Percentiles rank a stretch among this genome's conserved stretches.
Evolutionary conservation across 2,329 filamentous ascomycete species (phyloP).

Genomic region (Neocucurbitaria cava): DNA sequence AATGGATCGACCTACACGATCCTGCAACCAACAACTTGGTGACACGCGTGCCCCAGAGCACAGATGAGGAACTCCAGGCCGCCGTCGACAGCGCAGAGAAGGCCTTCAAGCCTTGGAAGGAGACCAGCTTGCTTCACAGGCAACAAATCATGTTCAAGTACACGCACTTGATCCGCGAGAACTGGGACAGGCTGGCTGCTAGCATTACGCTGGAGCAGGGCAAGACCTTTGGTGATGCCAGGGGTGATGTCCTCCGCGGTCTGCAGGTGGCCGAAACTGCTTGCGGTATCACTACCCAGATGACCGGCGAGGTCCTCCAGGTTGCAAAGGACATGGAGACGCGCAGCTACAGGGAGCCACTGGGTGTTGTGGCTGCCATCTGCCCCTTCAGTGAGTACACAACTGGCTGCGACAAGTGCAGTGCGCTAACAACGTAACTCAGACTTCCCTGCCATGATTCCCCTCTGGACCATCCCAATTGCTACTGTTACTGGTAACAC

Average conservation of each 20-base stretch:
- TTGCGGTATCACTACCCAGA: constrained; percentile 78
- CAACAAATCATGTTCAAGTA: constrained; percentile 92
- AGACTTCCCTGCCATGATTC: constrained; percentile 94
- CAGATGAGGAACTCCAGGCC: constrained; percentile 75
- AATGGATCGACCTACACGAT: constrained; percentile 82
- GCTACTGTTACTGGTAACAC: constrained; percentile 86
- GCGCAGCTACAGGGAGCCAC: constrained; percentile 78
- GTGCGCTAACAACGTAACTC: constrained; percentile 29
- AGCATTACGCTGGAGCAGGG: constrained; percentile 89
- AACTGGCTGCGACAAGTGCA: background rate
- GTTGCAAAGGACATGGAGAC: constrained; percentile 93
- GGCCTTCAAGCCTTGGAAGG: constrained; percentile 77
- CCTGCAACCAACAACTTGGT: constrained; percentile 86
- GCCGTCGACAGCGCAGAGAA: constrained; percentile 77
- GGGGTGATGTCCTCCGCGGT: constrained; percentile 80
- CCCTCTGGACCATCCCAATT: constrained; percentile 88
- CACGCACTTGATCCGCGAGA: constrained; percentile 77
- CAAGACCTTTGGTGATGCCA: constrained; percentile 85
- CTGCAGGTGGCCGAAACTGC: constrained; percentile 86
- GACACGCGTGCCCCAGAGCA: constrained; percentile 82
- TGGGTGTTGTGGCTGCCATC: constrained; percentile 82
- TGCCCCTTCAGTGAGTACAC: constrained; percentile 78
- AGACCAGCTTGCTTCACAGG: constrained; percentile 73
- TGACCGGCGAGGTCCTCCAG: constrained; percentile 84
- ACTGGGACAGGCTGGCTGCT: constrained; percentile 84